A percentile compares a stretch with the other conserved stretches of the same genome.
Conservation (phyloP, 306 rosid species). For the Spatholobus suberectus region DNA sequence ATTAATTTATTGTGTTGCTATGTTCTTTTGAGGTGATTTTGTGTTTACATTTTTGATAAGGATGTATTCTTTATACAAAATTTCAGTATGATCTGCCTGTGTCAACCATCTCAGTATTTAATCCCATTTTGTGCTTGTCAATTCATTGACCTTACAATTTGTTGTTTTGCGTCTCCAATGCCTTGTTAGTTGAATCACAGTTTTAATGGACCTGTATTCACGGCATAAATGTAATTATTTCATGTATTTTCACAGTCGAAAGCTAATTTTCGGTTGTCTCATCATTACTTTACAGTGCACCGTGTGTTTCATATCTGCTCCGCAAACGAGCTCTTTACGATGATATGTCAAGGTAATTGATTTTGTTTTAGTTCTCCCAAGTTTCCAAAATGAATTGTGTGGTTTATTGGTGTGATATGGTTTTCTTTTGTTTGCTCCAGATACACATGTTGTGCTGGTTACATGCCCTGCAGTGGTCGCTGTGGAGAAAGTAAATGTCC, state of each 20-base stretch:
- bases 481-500: constrained; percentile 93
- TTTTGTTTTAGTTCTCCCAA: not conserved
- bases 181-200: not conserved
- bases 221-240: too few species aligned
- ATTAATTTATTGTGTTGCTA: too few species aligned
- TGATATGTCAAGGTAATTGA: constrained; percentile 81
- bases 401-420: not conserved
- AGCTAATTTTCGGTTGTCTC: constrained; percentile 27
- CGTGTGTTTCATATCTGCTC: constrained; percentile 83
- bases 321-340: constrained; percentile 85
- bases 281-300: constrained; percentile 65
- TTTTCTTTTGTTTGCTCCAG: constrained; percentile 50
- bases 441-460: constrained; percentile 89
- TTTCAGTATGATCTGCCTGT: too few species aligned
- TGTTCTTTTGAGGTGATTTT: too few species aligned
- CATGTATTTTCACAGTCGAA: too few species aligned
- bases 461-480: constrained; percentile 93
- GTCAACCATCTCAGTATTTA: too few species aligned
- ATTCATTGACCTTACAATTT: not conserved
- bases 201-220: too few species aligned
- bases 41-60: too few species aligned
- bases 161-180: not conserved
- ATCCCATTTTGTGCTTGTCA: too few species aligned
- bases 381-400: not conserved
- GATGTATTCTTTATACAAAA: too few species aligned